Evolutionary conservation across 805 yeast species (phyloP), one percentile per base, ranked within the genome.

Genomic region (Metschnikowia chrysomelidarum): DNA sequence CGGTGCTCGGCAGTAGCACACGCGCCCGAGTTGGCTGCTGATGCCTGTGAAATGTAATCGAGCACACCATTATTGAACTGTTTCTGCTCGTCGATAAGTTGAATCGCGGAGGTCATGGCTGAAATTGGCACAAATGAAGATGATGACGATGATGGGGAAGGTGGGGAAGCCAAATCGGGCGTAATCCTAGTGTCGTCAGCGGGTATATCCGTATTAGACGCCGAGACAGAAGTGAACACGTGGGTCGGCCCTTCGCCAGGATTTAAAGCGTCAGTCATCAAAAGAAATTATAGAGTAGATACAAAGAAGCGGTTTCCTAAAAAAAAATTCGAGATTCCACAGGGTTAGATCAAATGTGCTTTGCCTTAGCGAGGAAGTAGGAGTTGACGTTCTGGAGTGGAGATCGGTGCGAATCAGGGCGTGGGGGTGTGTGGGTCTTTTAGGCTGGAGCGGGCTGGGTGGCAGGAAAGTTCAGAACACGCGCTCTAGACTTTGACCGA

Each of bases 61-160:
- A 44, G 36, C 17, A 49, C 34, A 11, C 21, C 33, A n/a, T 15
- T 16, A 46, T 69, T 75, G 69, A 80, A 81, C 24, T 53, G 44
- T 51, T 81, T 81, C 49, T 69, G 48, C 49, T 80, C 87, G 52
- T 80, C 74, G 40, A 81, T 79, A 34, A 81, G 66, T 56, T 81
- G 88, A 14, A 78, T 63, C 8, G 82, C 77, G 41, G 62, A 65
- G 30, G 54, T 51, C 19, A 53, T 43, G 12, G 44, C 35, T 26
- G 62, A 66, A 30, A 67, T 45, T 7, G 72, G 73, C 4, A 67
- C 67, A 51, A 66, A 67, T 16, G 69, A 62, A 2, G 69, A 63
- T 15, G 60, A 43, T 8, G 67, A 59, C 10, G 62, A 53, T n/a
- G 56, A 36, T n/a, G 51, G 41, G 4, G 44, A 30, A 15, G 8